These are phyloP conservation scores for Corinectria fuckeliana DNA, from an alignment of 2,329 filamentous ascomycete species.

Conservation along the genomic window DNA sequence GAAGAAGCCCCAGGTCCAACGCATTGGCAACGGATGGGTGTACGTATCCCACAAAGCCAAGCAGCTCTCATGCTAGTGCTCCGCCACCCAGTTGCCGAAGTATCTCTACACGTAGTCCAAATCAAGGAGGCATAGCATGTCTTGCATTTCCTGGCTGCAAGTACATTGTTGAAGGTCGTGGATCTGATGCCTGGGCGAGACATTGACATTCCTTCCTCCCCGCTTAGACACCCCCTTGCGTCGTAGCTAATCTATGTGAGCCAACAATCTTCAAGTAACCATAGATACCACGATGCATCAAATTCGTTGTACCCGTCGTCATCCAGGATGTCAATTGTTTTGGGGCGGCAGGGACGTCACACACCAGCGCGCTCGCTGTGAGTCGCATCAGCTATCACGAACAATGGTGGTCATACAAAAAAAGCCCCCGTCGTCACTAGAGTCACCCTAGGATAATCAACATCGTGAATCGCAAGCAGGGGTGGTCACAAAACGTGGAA, in stretches of 20 bases:
- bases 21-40: too few species aligned
- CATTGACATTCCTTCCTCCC: too few species aligned
- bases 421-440: not conserved
- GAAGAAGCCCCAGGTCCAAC: not conserved
- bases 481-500: not conserved
- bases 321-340: not conserved
- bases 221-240: too few species aligned
- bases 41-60: not conserved
- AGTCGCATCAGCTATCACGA: not conserved
- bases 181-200: too few species aligned
- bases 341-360: not conserved
- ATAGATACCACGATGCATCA: not conserved
- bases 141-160: not conserved
- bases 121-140: not conserved
- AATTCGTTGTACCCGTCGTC: not conserved
- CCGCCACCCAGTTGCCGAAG: not conserved
- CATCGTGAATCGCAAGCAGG: not conserved
- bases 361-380: not conserved
- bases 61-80: not conserved
- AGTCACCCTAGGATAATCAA: not conserved
- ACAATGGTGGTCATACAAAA: not conserved
- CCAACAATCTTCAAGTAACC: not conserved
- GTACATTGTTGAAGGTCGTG: not conserved
- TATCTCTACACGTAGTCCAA: not conserved
- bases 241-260: slow-evolving; percentile 7